Percentiles rank a stretch among this genome's conserved stretches.
phyloP scores from a whole-genome alignment of 1,139 yeast genomes.

The Debaryomyces psychrophilus region DNA sequence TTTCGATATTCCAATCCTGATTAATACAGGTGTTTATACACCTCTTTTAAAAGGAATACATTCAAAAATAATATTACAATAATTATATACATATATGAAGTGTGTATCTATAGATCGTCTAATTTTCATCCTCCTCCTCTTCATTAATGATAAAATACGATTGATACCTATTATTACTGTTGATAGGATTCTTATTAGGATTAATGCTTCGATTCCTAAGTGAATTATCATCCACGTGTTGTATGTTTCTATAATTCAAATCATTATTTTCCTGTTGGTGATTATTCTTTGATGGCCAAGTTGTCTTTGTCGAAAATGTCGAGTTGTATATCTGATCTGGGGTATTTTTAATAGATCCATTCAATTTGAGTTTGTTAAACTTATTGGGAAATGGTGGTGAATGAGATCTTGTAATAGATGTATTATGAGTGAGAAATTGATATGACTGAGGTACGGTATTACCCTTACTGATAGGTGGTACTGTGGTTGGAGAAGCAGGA shows the following conservation, averaged over 20 bases:
- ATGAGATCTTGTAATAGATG: slow-evolving; percentile 27
- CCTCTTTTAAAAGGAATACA: slow-evolving; percentile 3
- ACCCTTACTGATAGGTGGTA: slow-evolving; percentile 3
- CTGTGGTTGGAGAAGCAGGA: background rate
- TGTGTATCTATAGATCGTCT: background rate
- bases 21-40: slow-evolving; percentile 4
- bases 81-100: background rate
- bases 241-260: slow-evolving; percentile 9
- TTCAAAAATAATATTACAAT: background rate
- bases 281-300: background rate
- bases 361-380: slow-evolving; percentile 13
- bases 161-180: slow-evolving; percentile 12
- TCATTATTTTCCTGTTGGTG: background rate
- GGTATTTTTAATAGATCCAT: background rate
- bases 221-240: slow-evolving; percentile 12
- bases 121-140: slow-evolving; percentile 27
- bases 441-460: background rate
- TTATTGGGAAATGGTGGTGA: slow-evolving; percentile 42
- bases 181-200: background rate
- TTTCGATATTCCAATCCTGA: slow-evolving; percentile 12
- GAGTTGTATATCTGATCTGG: background rate
- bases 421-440: slow-evolving; percentile 9
- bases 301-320: background rate
- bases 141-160: slow-evolving; percentile 20
- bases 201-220: background rate